Base-by-base conservation (phyloP, 257 asterid species). In the Ilex aquifolium region DNA sequence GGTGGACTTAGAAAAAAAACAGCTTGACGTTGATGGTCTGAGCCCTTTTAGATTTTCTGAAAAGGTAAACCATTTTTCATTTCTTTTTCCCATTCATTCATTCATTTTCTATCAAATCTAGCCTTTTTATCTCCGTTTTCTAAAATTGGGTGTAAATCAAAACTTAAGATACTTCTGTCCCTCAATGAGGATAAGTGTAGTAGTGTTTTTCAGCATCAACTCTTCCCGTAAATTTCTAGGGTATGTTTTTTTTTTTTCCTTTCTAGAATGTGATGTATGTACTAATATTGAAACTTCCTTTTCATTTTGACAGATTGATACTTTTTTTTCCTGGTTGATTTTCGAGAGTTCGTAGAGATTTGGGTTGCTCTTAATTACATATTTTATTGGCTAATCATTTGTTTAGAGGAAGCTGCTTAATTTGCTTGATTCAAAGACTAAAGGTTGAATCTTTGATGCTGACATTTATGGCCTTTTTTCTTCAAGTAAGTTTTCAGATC, bases 401-500 rank as follows among this genome's bases (percentile, higher is more conserved):
- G 73, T 62, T 61, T 49, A 66, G 21, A 60, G 32, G 27, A 49
- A 46, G 32, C 50, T 65, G 55, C 27, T 21, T 21, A 21, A 32
- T 65, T 66, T 67, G 39, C 60, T 66, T 52, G 70, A 64, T 72
- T 72, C 59, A 68, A 60, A 51, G 75, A 29, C 50, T n/a, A 63
- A 64, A 65, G 44, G 67, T 49, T 64, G 72, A 64, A 66, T 48
- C 60, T 69, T 76, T 72, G 55, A 64, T 71, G 3, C 55, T 40
- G 32, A 52, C 46, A 31, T 31, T 8, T 51, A 46, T 44, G 60
- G 7, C 21, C 2, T 64, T 63, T 67, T 69, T 71, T 72, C 62
- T 71, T 72, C 62, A 69, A 64, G 96, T 85, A 77, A 86, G 87
- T 82, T 71, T 55, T 72, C 85, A 85, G 96, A 89, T 84, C 89